These are phyloP conservation scores for Tulasnella sp. DNA, from an alignment of 768 basidiomycete species.

Conservation along the genomic window DNA sequence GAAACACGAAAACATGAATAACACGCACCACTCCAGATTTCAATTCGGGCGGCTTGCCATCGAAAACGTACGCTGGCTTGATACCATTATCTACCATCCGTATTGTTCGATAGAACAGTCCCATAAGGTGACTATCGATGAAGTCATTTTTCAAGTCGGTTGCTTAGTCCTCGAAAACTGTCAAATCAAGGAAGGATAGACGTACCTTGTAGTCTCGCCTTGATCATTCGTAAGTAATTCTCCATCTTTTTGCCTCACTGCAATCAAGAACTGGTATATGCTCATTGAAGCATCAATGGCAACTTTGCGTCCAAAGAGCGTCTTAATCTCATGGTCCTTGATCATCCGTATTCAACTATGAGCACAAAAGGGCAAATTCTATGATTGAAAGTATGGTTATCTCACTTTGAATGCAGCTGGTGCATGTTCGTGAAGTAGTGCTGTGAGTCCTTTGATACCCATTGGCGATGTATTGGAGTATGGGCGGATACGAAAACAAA, in stretches of 20 bases:
- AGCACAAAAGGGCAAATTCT: background rate
- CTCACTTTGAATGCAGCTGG: conserved; percentile 57
- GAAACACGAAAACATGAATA: background rate
- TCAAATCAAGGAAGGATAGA: background rate
- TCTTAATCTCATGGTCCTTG: conserved; percentile 87
- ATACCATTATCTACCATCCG: conserved; percentile 98
- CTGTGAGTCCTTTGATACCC: conserved; percentile 95
- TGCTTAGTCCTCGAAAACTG: background rate
- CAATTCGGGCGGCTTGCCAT: conserved; percentile 94
- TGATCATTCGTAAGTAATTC: conserved; percentile 95
- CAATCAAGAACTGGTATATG: conserved; percentile 96
- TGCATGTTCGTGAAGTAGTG: conserved; percentile 77
- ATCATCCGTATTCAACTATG: background rate
- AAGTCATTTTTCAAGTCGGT: background rate
- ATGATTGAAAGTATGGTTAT: background rate
- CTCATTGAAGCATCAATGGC: conserved; percentile 98
- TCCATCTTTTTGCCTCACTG: conserved; percentile 90
- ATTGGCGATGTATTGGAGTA: conserved; percentile 27
- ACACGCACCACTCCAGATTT: conserved; percentile 87
- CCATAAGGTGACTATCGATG: conserved; percentile 77
- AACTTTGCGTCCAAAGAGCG: conserved; percentile 94
- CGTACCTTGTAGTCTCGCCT: conserved; percentile 81
- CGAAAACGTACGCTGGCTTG: conserved; percentile 96
- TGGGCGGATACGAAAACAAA: background rate
- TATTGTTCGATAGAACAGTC: conserved; percentile 94